Evolutionary conservation across 768 basidiomycete genomes (phyloP), one percentile per base, ranked within the genome.

Genomic region (Hygrophoropsis aurantiaca): DNA sequence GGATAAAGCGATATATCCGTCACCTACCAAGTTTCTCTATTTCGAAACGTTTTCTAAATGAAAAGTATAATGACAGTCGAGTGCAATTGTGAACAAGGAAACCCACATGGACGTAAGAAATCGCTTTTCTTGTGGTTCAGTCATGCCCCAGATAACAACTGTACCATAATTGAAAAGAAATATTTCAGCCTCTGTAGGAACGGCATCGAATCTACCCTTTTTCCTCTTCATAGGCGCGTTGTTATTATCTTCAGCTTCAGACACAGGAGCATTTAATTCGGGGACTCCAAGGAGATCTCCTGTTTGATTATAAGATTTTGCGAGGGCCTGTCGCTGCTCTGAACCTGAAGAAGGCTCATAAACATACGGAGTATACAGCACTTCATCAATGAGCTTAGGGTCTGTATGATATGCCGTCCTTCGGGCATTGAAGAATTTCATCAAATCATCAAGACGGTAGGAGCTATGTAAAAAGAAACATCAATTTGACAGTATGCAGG

Each of bases 61-160:
- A n/a, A 39, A 1, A 34, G 30, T 24, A 55, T 43, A 50, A 51
- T 25, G 42, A 53, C 32, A 24, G 27, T 52, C 43, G 9, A 50
- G 27, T 48, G 10, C 18, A 34, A 47, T 30, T 24, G 6, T 40
- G 42, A 35, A 44, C 25, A 32, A 25, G n/a, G 13, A 40, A 23
- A 73, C 90, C 68, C 59, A 94, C 94, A 97, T 79, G 18, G 93
- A 94, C 21, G 87, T 83, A 51, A 97, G 69, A 58, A 97, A 93
- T 8, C 93, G 77, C 64, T 81, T 88, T 72, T 97, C 94, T 59
- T 97, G 90, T 5, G 82, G 74, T 62, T 97, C 92, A 32, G 90
- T 86, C 94, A 97, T 97, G 20, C 94, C 94, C 94, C 94, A 97
- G 42, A 95, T 90, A 20, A 97, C 94, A 21, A 95, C 89, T 0